Evolutionary conservation across 768 basidiomycete species (phyloP).

Genomic region (Boletus subparvulus): DNA sequence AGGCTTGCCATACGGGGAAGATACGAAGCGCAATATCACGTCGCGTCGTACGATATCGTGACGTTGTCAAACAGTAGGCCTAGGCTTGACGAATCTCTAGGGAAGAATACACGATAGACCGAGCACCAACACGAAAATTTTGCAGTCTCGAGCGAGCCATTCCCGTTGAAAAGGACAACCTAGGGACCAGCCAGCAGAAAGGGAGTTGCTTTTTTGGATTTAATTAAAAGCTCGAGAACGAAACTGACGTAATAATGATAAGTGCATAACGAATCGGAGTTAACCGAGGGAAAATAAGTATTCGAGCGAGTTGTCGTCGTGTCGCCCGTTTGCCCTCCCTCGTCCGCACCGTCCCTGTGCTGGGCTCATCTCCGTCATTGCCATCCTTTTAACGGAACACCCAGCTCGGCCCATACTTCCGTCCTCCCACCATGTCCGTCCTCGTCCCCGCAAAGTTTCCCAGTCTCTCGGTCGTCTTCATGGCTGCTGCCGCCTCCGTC

Average conservation of each 20-base stretch:
- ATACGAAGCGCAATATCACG: neutral
- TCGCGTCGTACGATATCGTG: slow-evolving; percentile 6
- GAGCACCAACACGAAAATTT: neutral
- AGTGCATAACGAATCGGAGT: slow-evolving; percentile 21
- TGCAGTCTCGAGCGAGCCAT: neutral
- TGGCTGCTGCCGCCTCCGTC: slow-evolving; percentile 30
- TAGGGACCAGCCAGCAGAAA: too few relatives aligned
- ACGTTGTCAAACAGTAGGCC: neutral
- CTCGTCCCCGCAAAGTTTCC: slow-evolving; percentile 33
- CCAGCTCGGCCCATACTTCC: neutral
- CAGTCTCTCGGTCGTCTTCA: slow-evolving; percentile 30
- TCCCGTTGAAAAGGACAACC: neutral
- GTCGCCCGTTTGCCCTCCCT: slow-evolving; percentile 7
- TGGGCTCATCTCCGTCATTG: slow-evolving; percentile 27
- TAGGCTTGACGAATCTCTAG: neutral
- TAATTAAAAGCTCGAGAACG: too few relatives aligned
- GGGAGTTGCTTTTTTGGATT: too few relatives aligned
- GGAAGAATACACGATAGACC: too few relatives aligned
- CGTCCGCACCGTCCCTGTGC: slow-evolving; percentile 11
- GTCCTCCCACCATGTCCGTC: slow-evolving; percentile 26
- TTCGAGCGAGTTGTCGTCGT: slow-evolving; percentile 2
- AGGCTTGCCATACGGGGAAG: slow-evolving; percentile 1
- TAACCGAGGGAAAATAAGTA: slow-evolving; percentile 28
- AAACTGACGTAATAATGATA: slow-evolving; percentile 16
- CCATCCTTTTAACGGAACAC: slow-evolving; percentile 19